Evolutionary conservation across 805 yeast species (phyloP).

Genomic region (Hyphopichia homilentoma): DNA sequence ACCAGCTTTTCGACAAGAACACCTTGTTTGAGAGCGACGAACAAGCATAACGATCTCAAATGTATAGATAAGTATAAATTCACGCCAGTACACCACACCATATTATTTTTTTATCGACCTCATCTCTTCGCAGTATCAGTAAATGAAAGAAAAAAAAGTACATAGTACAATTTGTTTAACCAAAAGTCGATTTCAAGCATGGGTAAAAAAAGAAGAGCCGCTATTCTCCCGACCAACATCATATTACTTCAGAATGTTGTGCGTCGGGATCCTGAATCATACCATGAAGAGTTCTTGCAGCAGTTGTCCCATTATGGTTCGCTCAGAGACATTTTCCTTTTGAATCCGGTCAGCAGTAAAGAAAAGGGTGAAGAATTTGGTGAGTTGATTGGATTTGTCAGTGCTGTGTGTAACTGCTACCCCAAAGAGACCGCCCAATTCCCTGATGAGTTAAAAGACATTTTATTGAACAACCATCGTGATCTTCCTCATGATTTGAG

Average conservation of each 20-base stretch:
- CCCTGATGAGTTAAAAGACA: constrained; percentile 72
- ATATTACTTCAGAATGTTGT: constrained; percentile 89
- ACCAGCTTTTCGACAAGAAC: constrained; percentile 38
- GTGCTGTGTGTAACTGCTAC: constrained; percentile 88
- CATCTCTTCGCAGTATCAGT: too few relatives aligned
- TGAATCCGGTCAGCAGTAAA: constrained; percentile 58
- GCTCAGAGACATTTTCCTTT: constrained; percentile 76
- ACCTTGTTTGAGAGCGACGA: too few relatives aligned
- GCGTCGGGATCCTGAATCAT: constrained; percentile 90
- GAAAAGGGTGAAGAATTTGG: constrained; percentile 62
- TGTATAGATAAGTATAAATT: too few relatives aligned
- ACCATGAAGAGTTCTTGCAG: constrained; percentile 87
- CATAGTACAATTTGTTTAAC: too few relatives aligned
- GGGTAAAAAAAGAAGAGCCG: constrained; percentile 90
- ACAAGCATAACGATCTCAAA: too few relatives aligned
- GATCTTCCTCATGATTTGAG: constrained; percentile 80
- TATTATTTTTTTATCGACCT: too few relatives aligned
- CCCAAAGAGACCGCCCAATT: constrained; percentile 84
- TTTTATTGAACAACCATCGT: constrained; percentile 72
- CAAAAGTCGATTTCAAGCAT: too few relatives aligned
- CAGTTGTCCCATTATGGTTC: constrained; percentile 94
- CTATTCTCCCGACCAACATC: constrained; percentile 87
- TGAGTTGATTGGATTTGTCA: constrained; percentile 83
- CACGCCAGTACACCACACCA: too few relatives aligned
- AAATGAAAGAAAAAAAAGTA: too few relatives aligned